Percentiles rank a stretch among this genome's conserved stretches.
Conservation (phyloP, 805 yeast species). For the Saccharomyces eubayanus region DNA sequence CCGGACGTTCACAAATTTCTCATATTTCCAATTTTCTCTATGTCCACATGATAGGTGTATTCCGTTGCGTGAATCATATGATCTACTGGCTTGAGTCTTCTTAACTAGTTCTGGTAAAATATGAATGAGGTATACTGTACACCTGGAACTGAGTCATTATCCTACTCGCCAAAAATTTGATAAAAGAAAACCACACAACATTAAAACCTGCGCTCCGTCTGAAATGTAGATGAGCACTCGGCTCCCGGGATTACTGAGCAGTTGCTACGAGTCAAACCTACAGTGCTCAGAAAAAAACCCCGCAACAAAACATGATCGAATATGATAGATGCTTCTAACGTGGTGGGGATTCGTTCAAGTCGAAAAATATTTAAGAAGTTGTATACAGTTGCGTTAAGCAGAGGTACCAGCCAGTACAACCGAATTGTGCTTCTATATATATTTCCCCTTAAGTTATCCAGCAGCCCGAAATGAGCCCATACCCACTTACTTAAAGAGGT, state of each 20-base stretch:
- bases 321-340: conserved; percentile 14
- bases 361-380: conserved; percentile 10
- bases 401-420: conserved; percentile 9
- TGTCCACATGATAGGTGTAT: conserved; percentile 29
- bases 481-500: conserved; percentile 5
- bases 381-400: conserved; percentile 4
- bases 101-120: conserved; percentile 50
- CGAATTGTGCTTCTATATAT: conserved; percentile 9
- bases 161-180: conserved; percentile 62
- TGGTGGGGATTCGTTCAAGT: conserved; percentile 8
- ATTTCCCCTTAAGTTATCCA: conserved; percentile 14
- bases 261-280: background rate
- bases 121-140: conserved; percentile 53
- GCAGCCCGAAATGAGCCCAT: conserved; percentile 13
- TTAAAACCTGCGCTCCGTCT: conserved; percentile 37
- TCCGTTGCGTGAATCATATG: conserved; percentile 30
- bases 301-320: conserved; percentile 14
- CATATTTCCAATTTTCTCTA: conserved; percentile 2
- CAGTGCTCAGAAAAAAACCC: conserved; percentile 5
- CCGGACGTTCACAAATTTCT: conserved; percentile 34
- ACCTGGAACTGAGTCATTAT: conserved; percentile 48
- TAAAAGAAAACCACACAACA: conserved; percentile 39
- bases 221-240: conserved; percentile 26
- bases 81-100: conserved; percentile 30
- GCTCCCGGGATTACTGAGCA: background rate